Evolutionary conservation across 2,329 filamentous ascomycete genomes (phyloP).

Genomic region (Stagonosporopsis rhizophila): DNA sequence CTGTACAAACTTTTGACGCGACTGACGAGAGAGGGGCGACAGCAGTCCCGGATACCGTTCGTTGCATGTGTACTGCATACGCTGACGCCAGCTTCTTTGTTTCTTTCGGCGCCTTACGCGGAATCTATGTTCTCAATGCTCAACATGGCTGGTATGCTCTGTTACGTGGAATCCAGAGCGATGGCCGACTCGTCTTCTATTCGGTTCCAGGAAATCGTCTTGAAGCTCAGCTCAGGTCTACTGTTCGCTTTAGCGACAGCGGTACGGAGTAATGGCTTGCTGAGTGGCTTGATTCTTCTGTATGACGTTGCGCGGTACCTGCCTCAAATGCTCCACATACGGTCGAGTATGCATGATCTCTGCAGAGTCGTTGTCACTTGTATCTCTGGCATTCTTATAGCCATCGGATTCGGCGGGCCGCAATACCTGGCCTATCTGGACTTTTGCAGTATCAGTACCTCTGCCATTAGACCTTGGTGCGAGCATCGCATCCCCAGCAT

Average conservation of each 20-base stretch:
- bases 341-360: conserved; percentile 50
- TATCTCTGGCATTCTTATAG: conserved; percentile 72
- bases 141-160: conserved; percentile 74
- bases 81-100: conserved; percentile 85
- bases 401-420: conserved; percentile 71
- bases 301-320: conserved; percentile 52
- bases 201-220: conserved; percentile 39
- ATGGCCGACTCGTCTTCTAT: conserved; percentile 32
- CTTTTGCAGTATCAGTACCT: conserved; percentile 56
- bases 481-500: conserved; percentile 76
- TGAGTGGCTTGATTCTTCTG: conserved; percentile 80
- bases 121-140: conserved; percentile 82
- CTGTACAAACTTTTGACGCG: conserved; percentile 71
- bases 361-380: conserved; percentile 66
- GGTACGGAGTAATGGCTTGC: conserved; percentile 84
- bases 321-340: conserved; percentile 45
- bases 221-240: conserved; percentile 68
- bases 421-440: conserved; percentile 76
- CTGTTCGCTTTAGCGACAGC: conserved; percentile 75
- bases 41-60: conserved; percentile 63
- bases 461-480: conserved; percentile 73
- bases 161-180: conserved; percentile 64
- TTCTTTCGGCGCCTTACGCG: conserved; percentile 84
- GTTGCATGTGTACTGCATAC: conserved; percentile 77
- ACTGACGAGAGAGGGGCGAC: conserved; percentile 49